Base-by-base conservation (phyloP, 805 yeast species). In the Candida argentea region DNA sequence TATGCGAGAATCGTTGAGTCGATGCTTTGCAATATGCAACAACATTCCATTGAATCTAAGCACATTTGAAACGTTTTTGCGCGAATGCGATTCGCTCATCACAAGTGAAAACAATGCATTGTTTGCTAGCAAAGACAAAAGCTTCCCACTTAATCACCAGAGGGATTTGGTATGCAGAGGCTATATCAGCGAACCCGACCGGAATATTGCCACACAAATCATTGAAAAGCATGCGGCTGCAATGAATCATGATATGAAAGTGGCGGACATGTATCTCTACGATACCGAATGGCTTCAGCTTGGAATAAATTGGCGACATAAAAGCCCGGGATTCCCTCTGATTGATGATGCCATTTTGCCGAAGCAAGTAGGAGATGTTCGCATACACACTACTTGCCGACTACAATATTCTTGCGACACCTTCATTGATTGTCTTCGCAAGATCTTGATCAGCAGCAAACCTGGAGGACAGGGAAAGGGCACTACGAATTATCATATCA, bases 251-350 rank as follows among this genome's bases (percentile, higher is more conserved):
- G 70, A 64, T 15, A 55, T 67, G 15, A 65, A 70, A 36, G 53
- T 68, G 1, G 62, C 77, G 2, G 70, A 65, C 5, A 40, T 85
- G 16, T 78, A 69, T 41, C 73, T 76, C 36, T 72, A 76, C 42
- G 74, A 79, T 39, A 73, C 75, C 1, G 59, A 62, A 16, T 82
- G 93, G 93, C 55, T 82, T 11, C 62, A 65, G 40, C 52, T 38
- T 25, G 58, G 63, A n/a, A 34, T 51, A 10, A 38, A 18, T 18
- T 18, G 10, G 9, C 20, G 20, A 18, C 7, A 18, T 18, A 18
- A 7, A 18, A 18, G 20, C 10, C 20, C 20, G 7, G 20, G 10
- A 18, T 18, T 8, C 20, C 20, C 20, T 10, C 7, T 8, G 7
- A 8, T 18, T 9, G 29, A 23, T 14, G 20, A 16, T 6, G 15